phyloP scores from a whole-genome alignment of 495 filamentous ascomycete genomes.

The Penicillium malachiteum region DNA sequence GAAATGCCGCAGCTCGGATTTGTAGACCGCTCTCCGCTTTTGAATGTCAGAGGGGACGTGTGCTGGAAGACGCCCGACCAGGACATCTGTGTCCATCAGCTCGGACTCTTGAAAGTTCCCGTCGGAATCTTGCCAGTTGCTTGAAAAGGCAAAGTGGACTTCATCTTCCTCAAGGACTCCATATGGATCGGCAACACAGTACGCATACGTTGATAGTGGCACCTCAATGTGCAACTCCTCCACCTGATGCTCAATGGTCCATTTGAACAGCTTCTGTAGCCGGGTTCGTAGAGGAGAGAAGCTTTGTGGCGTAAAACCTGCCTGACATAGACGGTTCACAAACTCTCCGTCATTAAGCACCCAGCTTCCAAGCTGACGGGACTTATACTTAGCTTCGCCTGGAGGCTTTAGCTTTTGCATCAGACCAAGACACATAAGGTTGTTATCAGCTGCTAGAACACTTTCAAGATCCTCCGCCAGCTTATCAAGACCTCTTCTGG shows the following conservation, averaged over 20 bases:
- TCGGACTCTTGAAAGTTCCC: conserved; percentile 60
- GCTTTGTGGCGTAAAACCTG: conserved; percentile 63
- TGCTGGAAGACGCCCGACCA: conserved; percentile 84
- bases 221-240: conserved; percentile 70
- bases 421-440: conserved; percentile 35
- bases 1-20: conserved; percentile 66
- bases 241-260: conserved; percentile 54
- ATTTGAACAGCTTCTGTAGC: conserved; percentile 52
- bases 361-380: conserved; percentile 38
- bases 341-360: conserved; percentile 30
- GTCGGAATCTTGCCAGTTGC: conserved; percentile 51
- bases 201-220: conserved; percentile 71
- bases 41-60: conserved; percentile 84
- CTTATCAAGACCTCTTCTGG: conserved; percentile 55
- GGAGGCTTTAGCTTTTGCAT: conserved; percentile 38
- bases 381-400: conserved; percentile 19
- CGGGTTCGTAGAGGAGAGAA: conserved; percentile 59
- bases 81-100: conserved; percentile 67
- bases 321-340: conserved; percentile 43
- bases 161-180: conserved; percentile 70
- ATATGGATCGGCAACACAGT: conserved; percentile 79
- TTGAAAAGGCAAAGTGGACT: conserved; percentile 78
- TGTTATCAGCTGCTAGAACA: conserved; percentile 49
- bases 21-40: conserved; percentile 61
- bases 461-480: conserved; percentile 52